A percentile compares a stretch with the other conserved stretches of the same genome.
Evolutionary conservation across 768 basidiomycete species (phyloP).

Genomic region (Trametes villosa): DNA sequence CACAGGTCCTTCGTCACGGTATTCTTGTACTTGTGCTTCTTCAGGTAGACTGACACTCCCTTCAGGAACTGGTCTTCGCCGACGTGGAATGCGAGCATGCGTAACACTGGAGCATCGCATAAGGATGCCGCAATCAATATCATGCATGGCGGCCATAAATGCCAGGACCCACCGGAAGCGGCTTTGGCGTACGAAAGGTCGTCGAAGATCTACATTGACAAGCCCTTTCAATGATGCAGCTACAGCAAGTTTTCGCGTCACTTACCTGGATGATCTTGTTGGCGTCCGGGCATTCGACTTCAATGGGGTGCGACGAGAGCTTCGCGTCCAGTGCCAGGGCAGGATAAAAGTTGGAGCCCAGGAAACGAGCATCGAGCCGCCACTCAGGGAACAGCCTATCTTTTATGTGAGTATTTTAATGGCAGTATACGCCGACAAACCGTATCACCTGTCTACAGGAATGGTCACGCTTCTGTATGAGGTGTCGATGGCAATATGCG

Average conservation of each 20-base stretch:
- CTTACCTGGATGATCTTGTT: constrained; percentile 78
- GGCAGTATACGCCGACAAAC: too few species aligned
- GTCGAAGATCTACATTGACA: constrained; percentile 87
- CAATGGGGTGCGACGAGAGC: constrained; percentile 89
- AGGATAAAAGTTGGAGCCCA: constrained; percentile 69
- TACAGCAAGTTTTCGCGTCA: background rate
- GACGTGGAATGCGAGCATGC: constrained; percentile 89
- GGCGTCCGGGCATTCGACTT: constrained; percentile 90
- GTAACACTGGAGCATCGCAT: constrained; percentile 75
- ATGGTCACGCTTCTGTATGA: constrained; percentile 56
- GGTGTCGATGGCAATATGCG: background rate
- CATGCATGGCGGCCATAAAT: too few species aligned
- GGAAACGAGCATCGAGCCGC: constrained; percentile 83
- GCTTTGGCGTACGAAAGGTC: constrained; percentile 86
- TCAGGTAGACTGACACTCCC: constrained; percentile 91
- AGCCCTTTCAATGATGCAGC: too few species aligned
- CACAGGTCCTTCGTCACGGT: constrained; percentile 86
- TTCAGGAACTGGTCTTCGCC: constrained; percentile 88
- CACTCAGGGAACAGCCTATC: constrained; percentile 81
- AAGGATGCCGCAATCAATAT: background rate
- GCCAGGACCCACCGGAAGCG: constrained; percentile 57
- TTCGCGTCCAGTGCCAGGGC: constrained; percentile 89
- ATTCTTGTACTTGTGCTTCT: constrained; percentile 84
- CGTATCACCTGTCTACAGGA: too few species aligned
- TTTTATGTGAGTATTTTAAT: background rate